Percentiles rank a stretch among this genome's conserved stretches.
phyloP scores from a whole-genome alignment of 805 yeast genomes.

The Candida michaelii region DNA sequence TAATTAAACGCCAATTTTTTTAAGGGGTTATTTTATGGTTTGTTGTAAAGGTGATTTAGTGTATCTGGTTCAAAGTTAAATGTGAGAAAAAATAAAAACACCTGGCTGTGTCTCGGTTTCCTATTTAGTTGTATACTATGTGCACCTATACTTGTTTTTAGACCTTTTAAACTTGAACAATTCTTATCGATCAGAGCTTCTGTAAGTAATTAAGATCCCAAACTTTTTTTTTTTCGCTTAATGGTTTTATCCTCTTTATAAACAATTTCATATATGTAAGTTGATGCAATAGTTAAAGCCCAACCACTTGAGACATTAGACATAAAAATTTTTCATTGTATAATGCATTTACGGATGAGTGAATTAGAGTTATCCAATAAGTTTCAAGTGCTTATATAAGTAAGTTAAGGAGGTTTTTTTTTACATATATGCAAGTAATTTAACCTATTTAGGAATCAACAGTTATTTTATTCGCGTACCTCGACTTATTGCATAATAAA shows the following conservation, averaged over 20 bases:
- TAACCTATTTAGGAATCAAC: background rate
- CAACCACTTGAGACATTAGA: conserved; percentile 1
- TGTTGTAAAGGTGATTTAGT: background rate
- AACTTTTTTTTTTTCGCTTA: no score
- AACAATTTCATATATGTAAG: background rate
- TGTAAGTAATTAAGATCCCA: no score
- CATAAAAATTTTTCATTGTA: conserved; percentile 3
- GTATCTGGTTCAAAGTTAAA: background rate
- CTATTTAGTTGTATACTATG: no score
- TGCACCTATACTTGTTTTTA: no score
- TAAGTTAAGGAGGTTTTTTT: background rate
- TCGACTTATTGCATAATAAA: no score
- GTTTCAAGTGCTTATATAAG: conserved; percentile 1
- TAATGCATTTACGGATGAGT: background rate
- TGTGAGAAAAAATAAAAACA: background rate
- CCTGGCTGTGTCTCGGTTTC: background rate
- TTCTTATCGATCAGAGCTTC: no score
- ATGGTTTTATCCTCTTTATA: no score
- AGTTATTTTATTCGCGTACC: background rate
- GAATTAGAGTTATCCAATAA: no score
- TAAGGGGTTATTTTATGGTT: background rate
- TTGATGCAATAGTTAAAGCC: no score
- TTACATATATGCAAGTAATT: background rate
- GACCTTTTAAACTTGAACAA: no score
- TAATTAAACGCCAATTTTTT: conserved; percentile 1